phyloP scores from a whole-genome alignment of 176 grass and related monocot species.

The Lolium multiflorum region DNA sequence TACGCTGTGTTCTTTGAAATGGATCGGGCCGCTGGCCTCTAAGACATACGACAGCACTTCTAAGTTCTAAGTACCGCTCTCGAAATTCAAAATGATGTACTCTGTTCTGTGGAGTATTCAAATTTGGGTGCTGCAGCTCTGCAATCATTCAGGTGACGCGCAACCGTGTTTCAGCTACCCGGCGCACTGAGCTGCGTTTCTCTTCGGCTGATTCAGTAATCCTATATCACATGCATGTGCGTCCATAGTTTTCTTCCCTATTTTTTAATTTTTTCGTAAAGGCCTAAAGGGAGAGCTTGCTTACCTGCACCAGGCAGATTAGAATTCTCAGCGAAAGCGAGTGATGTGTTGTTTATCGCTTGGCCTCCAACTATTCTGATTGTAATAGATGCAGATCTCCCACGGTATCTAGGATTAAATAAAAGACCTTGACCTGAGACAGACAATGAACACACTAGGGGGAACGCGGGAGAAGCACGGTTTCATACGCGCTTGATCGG shows the following conservation, averaged over 20 bases:
- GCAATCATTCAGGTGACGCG: not conserved
- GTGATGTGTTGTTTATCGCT: not conserved
- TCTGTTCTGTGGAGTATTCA: not conserved
- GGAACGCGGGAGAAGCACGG: not conserved
- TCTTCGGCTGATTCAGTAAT: not conserved
- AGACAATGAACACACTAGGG: not conserved
- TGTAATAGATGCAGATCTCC: not conserved
- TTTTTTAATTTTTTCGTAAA: not conserved
- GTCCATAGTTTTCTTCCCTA: not conserved
- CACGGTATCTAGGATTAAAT: not conserved
- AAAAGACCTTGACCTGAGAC: not conserved
- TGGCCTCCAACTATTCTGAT: not conserved
- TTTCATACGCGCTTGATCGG: not conserved
- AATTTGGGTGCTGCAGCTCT: not conserved
- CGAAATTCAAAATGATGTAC: not conserved
- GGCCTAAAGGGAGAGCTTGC: not conserved
- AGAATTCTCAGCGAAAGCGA: not conserved
- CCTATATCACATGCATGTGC: not conserved
- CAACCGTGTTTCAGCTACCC: not conserved
- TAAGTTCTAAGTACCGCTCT: not conserved
- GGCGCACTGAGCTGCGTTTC: not conserved
- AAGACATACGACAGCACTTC: no score
- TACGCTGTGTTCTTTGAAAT: no score
- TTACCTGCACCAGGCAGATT: not conserved
- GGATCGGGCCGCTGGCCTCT: no score